Evolutionary conservation across 331 rosid genomes (phyloP).

Genomic region (Quercus tomentella): DNA sequence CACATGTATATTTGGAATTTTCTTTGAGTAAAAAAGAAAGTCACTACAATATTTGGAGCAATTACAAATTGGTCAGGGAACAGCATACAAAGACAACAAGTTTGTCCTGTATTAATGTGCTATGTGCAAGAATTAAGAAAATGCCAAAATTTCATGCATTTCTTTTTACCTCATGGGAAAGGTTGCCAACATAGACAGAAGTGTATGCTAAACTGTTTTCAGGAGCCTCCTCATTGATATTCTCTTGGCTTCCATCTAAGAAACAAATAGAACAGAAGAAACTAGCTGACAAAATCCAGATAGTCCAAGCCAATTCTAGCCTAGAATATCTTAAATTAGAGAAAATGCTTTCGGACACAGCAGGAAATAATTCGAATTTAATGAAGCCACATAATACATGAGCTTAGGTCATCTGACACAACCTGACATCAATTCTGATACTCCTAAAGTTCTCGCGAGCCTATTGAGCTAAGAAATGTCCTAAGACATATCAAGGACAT

Average conservation of each 20-base stretch:
- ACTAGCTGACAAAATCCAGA: slow-evolving; percentile 11
- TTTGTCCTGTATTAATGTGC: background rate
- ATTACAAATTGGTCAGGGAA: too few species aligned
- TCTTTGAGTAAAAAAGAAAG: too few species aligned
- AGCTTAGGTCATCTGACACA: background rate
- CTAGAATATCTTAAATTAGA: background rate
- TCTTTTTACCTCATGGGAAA: slow-evolving; percentile 33
- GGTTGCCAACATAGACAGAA: too few species aligned
- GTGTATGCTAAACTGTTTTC: slow-evolving; percentile 44
- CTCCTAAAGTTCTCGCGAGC: background rate
- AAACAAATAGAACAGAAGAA: slow-evolving; percentile 1
- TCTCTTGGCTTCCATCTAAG: slow-evolving; percentile 49
- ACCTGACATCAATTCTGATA: background rate
- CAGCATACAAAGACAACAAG: background rate
- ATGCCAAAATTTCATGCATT: background rate
- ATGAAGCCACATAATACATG: background rate
- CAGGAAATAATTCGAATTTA: background rate
- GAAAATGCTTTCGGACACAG: background rate
- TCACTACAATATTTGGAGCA: too few species aligned
- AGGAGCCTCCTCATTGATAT: slow-evolving; percentile 49
- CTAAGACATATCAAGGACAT: background rate
- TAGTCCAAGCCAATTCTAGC: slow-evolving; percentile 9
- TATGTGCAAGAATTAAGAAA: slow-evolving; percentile 10
- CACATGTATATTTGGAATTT: too few species aligned
- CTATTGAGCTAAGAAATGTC: background rate